These are phyloP conservation scores for Bruguiera sexangula DNA, from an alignment of 345 rosid genomes.

Conservation along the genomic window DNA sequence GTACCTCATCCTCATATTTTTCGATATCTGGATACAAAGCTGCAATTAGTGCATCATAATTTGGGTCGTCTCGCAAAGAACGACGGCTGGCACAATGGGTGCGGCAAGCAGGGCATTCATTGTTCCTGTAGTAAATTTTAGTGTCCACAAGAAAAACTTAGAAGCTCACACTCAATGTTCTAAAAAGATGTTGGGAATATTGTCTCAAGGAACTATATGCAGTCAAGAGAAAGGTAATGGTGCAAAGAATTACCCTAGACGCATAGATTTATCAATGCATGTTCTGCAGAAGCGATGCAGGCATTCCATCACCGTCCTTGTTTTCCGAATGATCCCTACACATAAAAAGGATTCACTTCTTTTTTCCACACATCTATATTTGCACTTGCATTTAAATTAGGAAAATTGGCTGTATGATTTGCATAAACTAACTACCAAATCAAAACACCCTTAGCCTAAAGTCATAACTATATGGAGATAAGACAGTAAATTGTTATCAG, in stretches of 20 bases:
- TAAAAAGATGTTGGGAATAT: slow-evolving; percentile 5
- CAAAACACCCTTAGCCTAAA: neutral
- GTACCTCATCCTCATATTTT: slow-evolving; percentile 69
- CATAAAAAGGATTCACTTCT: slow-evolving; percentile 7
- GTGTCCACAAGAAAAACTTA: neutral
- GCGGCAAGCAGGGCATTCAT: slow-evolving; percentile 89
- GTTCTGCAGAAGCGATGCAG: slow-evolving; percentile 82
- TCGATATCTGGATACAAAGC: slow-evolving; percentile 63
- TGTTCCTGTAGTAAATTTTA: slow-evolving; percentile 52
- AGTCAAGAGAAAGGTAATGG: neutral
- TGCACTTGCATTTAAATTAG: neutral
- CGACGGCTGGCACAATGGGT: slow-evolving; percentile 80
- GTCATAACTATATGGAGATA: neutral
- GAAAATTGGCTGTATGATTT: slow-evolving; percentile 1
- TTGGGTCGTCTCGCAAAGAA: slow-evolving; percentile 78
- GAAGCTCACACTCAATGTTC: slow-evolving; percentile 5
- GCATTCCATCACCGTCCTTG: slow-evolving; percentile 88
- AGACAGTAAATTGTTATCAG: neutral
- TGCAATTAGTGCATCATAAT: slow-evolving; percentile 70
- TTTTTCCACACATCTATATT: slow-evolving; percentile 2
- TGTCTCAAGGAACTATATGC: slow-evolving; percentile 7
- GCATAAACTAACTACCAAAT: neutral
- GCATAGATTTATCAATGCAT: slow-evolving; percentile 84
- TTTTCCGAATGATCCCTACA: slow-evolving; percentile 73
- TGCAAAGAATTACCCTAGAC: slow-evolving; percentile 55